A percentile compares a stretch with the other conserved stretches of the same genome.
Evolutionary conservation across 441 rosid species (phyloP).

Genomic region (Populus tomentosa): DNA sequence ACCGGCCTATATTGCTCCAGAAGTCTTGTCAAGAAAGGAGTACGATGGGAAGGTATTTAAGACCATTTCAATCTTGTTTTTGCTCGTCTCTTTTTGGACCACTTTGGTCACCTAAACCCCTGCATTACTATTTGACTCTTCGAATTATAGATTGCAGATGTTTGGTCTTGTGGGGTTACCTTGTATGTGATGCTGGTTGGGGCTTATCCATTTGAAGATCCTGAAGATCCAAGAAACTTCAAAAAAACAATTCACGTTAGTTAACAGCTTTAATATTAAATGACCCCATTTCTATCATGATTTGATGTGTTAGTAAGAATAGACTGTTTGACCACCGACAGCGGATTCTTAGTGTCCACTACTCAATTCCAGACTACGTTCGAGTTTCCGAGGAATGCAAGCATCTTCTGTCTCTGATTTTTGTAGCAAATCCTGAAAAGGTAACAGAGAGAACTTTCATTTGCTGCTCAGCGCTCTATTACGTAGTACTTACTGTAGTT

Average conservation of each 20-base stretch:
- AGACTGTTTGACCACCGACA: constrained; percentile 16
- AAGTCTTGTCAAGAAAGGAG: constrained; percentile 44
- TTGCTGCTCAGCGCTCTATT: background rate
- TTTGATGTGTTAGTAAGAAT: background rate
- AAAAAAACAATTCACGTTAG: constrained; percentile 46
- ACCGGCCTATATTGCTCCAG: no score
- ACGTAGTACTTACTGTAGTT: background rate
- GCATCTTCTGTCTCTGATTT: constrained; percentile 54
- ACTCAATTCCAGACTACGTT: constrained; percentile 53
- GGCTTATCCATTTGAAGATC: constrained; percentile 59
- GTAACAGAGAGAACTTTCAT: constrained; percentile 14
- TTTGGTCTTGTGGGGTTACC: constrained; percentile 87
- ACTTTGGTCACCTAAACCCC: constrained; percentile 3
- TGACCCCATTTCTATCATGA: background rate
- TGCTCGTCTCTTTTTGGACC: background rate
- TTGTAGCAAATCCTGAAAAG: constrained; percentile 53
- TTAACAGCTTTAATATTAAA: background rate
- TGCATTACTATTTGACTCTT: background rate
- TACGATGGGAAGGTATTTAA: constrained; percentile 58
- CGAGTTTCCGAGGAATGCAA: constrained; percentile 44
- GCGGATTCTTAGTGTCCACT: constrained; percentile 57
- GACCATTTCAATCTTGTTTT: background rate
- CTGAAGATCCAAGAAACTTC: constrained; percentile 33
- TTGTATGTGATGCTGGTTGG: constrained; percentile 76
- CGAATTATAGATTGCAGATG: constrained; percentile 57